Conservation (phyloP, 768 basidiomycete species). For the Suillus bovinus region DNA sequence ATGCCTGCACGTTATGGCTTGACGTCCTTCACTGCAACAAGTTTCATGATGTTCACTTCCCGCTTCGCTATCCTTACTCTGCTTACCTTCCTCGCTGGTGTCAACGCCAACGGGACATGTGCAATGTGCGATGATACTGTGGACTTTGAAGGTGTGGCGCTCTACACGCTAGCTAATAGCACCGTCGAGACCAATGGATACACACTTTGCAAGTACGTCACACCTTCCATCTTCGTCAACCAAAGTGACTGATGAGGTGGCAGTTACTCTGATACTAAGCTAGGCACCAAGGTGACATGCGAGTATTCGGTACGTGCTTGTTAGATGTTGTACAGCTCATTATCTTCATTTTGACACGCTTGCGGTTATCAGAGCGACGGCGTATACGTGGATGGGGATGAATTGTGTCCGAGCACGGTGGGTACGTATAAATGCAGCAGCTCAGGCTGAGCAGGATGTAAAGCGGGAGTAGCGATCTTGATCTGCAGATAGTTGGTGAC, state of each 20-base stretch:
- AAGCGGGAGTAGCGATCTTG: not conserved
- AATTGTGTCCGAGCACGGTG: not conserved
- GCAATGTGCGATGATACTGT: not conserved
- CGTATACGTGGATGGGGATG: not conserved
- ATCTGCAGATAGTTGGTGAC: not conserved
- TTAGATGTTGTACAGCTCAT: not conserved
- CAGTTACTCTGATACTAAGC: not conserved
- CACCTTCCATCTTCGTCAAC: not conserved
- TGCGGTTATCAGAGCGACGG: not conserved
- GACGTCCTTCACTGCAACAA: not conserved
- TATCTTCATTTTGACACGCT: not conserved
- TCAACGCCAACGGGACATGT: not conserved
- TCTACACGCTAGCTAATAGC: not conserved
- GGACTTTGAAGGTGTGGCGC: not conserved
- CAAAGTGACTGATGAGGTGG: not conserved
- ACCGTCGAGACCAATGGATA: not conserved
- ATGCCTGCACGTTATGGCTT: not conserved
- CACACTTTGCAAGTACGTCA: not conserved
- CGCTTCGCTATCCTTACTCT: not conserved
- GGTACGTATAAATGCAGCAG: too few species aligned
- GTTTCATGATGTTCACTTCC: not conserved
- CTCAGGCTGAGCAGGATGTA: not conserved
- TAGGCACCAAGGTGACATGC: not conserved
- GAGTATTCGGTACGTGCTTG: not conserved
- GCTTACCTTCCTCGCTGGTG: not conserved